These are phyloP conservation scores for Acer negundo DNA, from an alignment of 345 rosid species.

Conservation along the genomic window DNA sequence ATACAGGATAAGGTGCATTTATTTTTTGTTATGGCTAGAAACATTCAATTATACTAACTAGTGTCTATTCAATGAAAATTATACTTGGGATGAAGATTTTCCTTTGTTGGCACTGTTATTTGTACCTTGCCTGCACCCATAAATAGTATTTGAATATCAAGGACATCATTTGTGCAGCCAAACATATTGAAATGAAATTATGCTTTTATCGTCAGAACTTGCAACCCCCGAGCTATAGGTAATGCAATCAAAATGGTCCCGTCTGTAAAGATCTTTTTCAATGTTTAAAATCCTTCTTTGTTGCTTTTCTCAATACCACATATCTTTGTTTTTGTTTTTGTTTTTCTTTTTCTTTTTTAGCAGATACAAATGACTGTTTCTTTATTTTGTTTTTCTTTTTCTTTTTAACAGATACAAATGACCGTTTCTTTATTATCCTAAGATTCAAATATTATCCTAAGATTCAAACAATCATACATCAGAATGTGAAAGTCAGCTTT, in stretches of 20 bases:
- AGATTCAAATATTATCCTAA: neutral
- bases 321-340: neutral
- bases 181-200: neutral
- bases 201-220: neutral
- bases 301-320: neutral
- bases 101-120: neutral
- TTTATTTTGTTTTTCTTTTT: too few species aligned
- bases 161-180: neutral
- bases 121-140: neutral
- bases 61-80: neutral
- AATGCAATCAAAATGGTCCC: neutral
- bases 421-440: neutral
- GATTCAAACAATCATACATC: neutral
- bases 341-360: too few species aligned
- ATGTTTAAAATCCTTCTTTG: neutral
- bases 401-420: neutral
- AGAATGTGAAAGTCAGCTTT: constrained; percentile 1
- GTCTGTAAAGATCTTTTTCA: neutral
- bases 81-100: neutral
- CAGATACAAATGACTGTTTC: too few species aligned
- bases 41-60: neutral
- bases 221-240: neutral
- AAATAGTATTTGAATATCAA: neutral
- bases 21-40: neutral
- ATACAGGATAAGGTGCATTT: neutral